Conservation (phyloP, 768 basidiomycete species). For the Sistotremastrum niveocremeum region DNA sequence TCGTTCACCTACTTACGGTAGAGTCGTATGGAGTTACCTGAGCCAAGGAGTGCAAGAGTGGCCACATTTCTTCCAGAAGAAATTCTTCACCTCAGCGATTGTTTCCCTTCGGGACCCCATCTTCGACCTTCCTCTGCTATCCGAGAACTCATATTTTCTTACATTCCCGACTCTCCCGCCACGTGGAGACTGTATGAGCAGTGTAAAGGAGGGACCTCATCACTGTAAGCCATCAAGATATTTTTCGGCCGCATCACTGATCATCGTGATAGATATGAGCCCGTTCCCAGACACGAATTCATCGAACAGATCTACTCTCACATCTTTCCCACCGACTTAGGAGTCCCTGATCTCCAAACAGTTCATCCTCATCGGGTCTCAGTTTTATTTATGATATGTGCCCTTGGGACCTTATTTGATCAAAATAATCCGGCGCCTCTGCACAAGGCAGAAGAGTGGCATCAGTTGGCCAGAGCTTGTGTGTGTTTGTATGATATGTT, state of each 20-base stretch:
- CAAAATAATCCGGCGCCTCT: constrained; percentile 18
- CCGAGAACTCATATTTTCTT: constrained; percentile 16
- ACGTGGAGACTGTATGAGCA: constrained; percentile 24
- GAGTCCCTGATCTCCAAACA: constrained; percentile 17
- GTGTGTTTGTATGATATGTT: constrained; percentile 32
- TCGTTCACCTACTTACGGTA: constrained; percentile 18
- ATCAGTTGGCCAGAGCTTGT: constrained; percentile 34
- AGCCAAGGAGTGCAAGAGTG: constrained; percentile 11
- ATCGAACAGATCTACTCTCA: constrained; percentile 30
- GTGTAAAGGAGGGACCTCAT: constrained; percentile 31
- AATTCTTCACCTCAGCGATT: too few relatives aligned
- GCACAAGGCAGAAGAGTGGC: constrained; percentile 26
- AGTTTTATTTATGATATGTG: constrained; percentile 38
- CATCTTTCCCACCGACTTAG: constrained; percentile 4
- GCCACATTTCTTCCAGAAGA: too few relatives aligned
- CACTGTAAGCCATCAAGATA: constrained; percentile 26
- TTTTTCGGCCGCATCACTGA: constrained; percentile 1
- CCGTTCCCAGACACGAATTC: constrained; percentile 30
- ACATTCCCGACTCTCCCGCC: constrained; percentile 28
- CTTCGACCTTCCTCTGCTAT: too few relatives aligned
- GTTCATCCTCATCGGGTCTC: constrained; percentile 36
- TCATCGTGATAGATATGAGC: constrained; percentile 27
- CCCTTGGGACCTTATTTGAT: constrained; percentile 34
- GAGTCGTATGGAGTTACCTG: constrained; percentile 12
- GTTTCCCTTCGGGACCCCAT: too few relatives aligned